Percentiles rank a stretch among this genome's conserved stretches.
Conservation (phyloP, 345 rosid species). For the Erucastrum elatum region DNA sequence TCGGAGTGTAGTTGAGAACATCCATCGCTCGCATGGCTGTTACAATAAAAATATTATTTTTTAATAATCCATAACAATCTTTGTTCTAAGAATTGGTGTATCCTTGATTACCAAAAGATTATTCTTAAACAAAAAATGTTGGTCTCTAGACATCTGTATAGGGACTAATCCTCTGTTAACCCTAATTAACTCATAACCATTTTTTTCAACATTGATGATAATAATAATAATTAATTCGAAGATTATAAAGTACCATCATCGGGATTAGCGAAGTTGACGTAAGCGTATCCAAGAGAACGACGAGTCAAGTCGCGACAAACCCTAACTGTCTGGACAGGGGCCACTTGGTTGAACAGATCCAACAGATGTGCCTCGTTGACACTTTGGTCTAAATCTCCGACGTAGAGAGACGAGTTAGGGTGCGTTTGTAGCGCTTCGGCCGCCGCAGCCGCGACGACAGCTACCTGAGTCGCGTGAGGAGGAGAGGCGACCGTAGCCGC, state of each 20-base stretch:
- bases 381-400: conserved; percentile 62
- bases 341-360: conserved; percentile 57
- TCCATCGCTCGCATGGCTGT: conserved; percentile 69
- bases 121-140: too few relatives aligned
- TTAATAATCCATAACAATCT: not conserved
- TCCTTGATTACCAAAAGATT: too few relatives aligned
- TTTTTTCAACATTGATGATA: not conserved
- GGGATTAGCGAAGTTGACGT: conserved; percentile 59
- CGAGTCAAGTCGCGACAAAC: conserved; percentile 60
- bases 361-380: conserved; percentile 54
- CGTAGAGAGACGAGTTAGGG: conserved; percentile 55
- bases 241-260: conserved; percentile 51
- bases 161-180: not conserved
- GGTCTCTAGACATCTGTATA: too few relatives aligned
- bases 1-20: conserved; percentile 53
- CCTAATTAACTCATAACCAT: not conserved
- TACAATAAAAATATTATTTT: not conserved
- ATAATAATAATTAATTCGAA: not conserved
- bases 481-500: not conserved
- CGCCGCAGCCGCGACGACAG: not conserved
- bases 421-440: conserved; percentile 18
- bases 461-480: conserved; percentile 10
- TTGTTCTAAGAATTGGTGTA: not conserved
- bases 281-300: conserved; percentile 67
- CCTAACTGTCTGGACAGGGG: conserved; percentile 53